Conservation (phyloP, 257 asterid genomes). For the Leonotis leonurus region DNA sequence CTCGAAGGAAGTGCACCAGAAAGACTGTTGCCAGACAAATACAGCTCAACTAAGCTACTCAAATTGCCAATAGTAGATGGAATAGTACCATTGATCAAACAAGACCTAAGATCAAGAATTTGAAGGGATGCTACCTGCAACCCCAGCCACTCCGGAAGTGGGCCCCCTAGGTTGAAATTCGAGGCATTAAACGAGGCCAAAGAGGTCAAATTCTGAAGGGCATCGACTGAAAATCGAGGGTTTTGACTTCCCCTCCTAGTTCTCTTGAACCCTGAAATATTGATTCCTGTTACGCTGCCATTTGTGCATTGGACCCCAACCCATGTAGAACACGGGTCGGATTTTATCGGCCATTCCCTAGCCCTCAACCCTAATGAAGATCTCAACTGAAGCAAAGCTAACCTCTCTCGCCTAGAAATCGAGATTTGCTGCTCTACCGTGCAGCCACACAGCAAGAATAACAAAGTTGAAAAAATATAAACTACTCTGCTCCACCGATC, state of each 20-base stretch:
- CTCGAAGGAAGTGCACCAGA: slow-evolving; percentile 57
- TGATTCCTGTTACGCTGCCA: slow-evolving; percentile 66
- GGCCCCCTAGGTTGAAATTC: slow-evolving; percentile 55
- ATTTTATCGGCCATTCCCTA: slow-evolving; percentile 75
- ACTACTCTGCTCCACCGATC: slow-evolving; percentile 35
- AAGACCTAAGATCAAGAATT: slow-evolving; percentile 85
- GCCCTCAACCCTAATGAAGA: slow-evolving; percentile 92
- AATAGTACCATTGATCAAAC: slow-evolving; percentile 49
- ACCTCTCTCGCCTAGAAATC: slow-evolving; percentile 45
- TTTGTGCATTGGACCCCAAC: slow-evolving; percentile 55
- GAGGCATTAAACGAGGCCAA: slow-evolving; percentile 73
- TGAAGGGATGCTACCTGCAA: slow-evolving; percentile 41
- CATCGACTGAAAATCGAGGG: slow-evolving; percentile 73
- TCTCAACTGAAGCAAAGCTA: slow-evolving; percentile 70
- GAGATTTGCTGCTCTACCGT: slow-evolving; percentile 44
- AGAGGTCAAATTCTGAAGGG: slow-evolving; percentile 58
- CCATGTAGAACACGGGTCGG: slow-evolving; percentile 75
- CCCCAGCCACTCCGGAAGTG: slow-evolving; percentile 83
- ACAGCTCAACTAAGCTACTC: slow-evolving; percentile 46
- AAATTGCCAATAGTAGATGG: slow-evolving; percentile 65
- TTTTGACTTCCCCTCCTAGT: slow-evolving; percentile 61
- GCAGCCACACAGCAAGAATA: slow-evolving; percentile 36
- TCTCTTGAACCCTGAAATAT: slow-evolving; percentile 74
- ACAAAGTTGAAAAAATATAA: slow-evolving; percentile 28
- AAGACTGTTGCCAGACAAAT: slow-evolving; percentile 59